Evolutionary conservation across 495 filamentous ascomycete species (phyloP).

Genomic region (Bathelium albidoporum): DNA sequence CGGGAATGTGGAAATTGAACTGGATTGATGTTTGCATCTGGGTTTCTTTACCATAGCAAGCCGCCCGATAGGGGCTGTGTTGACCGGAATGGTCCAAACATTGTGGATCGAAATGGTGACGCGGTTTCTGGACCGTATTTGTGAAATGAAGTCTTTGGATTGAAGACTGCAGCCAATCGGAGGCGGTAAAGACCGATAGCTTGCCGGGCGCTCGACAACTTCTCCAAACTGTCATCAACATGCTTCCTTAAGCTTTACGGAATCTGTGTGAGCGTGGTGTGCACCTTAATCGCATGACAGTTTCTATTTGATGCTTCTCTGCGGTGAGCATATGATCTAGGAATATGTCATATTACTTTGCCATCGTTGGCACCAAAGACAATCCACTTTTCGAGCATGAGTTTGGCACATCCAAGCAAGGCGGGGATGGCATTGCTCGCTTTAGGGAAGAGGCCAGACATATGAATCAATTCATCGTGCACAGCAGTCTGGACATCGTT

Average conservation of each 20-base stretch:
- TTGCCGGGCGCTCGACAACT: neutral
- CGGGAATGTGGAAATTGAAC: neutral
- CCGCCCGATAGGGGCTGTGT: constrained; percentile 67
- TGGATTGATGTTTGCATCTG: neutral
- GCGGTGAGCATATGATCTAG: neutral
- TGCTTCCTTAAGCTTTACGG: neutral
- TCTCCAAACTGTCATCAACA: neutral
- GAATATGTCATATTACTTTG: constrained; percentile 91
- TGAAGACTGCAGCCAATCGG: neutral
- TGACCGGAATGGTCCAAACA: constrained; percentile 75
- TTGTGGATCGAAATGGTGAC: constrained; percentile 24
- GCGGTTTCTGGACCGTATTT: neutral
- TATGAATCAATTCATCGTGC: constrained; percentile 96
- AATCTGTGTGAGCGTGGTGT: neutral
- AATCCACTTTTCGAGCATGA: constrained; percentile 91
- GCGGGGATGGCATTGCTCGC: constrained; percentile 81
- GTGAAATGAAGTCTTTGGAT: neutral
- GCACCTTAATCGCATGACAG: neutral
- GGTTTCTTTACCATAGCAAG: constrained; percentile 27
- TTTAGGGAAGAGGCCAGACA: constrained; percentile 78
- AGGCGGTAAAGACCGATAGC: neutral
- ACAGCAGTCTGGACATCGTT: constrained; percentile 82
- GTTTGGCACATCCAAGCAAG: constrained; percentile 89
- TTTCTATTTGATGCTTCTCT: neutral
- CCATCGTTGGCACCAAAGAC: constrained; percentile 86